Conservation (phyloP, 495 filamentous ascomycete species). For the Saxophila tyrrhenica region DNA sequence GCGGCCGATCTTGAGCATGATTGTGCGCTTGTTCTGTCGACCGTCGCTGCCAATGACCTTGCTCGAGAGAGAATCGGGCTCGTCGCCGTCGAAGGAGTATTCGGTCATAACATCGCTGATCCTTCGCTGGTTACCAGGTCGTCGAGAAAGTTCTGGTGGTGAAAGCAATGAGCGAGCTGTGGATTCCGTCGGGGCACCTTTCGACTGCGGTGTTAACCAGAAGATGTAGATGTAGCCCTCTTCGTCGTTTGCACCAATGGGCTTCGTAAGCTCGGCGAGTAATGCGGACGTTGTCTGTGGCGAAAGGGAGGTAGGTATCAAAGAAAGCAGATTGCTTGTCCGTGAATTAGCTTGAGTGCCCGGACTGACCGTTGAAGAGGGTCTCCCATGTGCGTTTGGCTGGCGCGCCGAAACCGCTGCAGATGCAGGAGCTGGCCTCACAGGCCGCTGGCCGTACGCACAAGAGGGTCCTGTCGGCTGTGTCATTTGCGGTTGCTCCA, state of each 20-base stretch:
- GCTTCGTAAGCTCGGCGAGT: conserved; percentile 68
- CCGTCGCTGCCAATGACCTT: background rate
- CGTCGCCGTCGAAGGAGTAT: conserved; percentile 31
- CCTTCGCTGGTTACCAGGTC: conserved; percentile 37
- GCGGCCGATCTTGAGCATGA: conserved; percentile 87
- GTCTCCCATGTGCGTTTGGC: too few species aligned
- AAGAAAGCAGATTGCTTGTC: conserved; percentile 42
- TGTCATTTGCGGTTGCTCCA: conserved; percentile 4
- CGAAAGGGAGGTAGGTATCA: conserved; percentile 53
- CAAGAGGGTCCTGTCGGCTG: too few species aligned
- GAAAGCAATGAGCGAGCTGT: conserved; percentile 51
- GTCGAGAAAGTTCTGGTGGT: conserved; percentile 21
- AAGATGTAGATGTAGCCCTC: conserved; percentile 97
- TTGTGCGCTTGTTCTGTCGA: conserved; percentile 33
- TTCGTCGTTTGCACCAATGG: conserved; percentile 65
- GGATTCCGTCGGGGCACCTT: conserved; percentile 38
- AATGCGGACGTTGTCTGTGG: conserved; percentile 55
- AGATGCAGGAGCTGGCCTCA: background rate
- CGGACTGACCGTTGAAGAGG: background rate
- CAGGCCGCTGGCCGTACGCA: background rate
- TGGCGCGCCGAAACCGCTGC: background rate
- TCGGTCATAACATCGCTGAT: conserved; percentile 56
- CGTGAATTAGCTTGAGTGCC: conserved; percentile 37
- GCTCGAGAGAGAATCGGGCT: conserved; percentile 11
- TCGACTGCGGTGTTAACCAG: conserved; percentile 52